phyloP scores from a whole-genome alignment of 306 rosid genomes.

The Lathyrus tuberosus region DNA sequence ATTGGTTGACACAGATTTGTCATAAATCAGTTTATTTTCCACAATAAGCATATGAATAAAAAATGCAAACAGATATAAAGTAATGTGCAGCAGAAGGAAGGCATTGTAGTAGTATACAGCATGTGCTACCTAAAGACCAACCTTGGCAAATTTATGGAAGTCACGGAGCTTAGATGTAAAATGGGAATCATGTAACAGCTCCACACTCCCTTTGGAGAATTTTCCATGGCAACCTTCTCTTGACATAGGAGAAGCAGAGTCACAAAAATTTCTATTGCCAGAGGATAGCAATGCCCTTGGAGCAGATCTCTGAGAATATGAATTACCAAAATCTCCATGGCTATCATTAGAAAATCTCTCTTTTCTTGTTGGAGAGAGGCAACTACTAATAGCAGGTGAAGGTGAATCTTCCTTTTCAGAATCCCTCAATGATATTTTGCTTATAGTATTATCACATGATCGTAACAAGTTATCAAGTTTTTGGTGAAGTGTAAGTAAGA shows the following conservation, averaged over 20 bases:
- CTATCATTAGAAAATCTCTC: slow-evolving; percentile 58
- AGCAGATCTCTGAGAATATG: slow-evolving; percentile 64
- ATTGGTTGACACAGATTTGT: slow-evolving; percentile 14
- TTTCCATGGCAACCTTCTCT: slow-evolving; percentile 82
- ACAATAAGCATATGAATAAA: too few relatives aligned
- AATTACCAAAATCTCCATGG: slow-evolving; percentile 65
- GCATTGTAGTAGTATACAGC: slow-evolving; percentile 3
- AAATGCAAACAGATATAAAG: too few relatives aligned
- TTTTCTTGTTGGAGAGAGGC: slow-evolving; percentile 58
- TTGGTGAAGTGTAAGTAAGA: slow-evolving; percentile 79
- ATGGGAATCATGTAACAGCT: slow-evolving; percentile 65
- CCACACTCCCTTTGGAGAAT: slow-evolving; percentile 62
- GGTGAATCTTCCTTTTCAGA: slow-evolving; percentile 81
- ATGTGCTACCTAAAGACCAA: slow-evolving; percentile 36
- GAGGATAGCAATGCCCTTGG: slow-evolving; percentile 62
- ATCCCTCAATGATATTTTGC: slow-evolving; percentile 64
- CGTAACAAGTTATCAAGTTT: slow-evolving; percentile 76
- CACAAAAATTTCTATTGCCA: slow-evolving; percentile 59
- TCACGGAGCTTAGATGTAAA: slow-evolving; percentile 94
- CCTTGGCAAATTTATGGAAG: slow-evolving; percentile 90
- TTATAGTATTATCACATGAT: slow-evolving; percentile 59
- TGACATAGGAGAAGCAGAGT: slow-evolving; percentile 64
- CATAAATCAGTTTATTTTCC: neutral
- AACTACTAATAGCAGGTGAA: slow-evolving; percentile 43
- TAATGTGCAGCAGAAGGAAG: neutral